These are phyloP conservation scores for Xylariaceae sp. DNA, from an alignment of 2,329 filamentous ascomycete genomes.

Conservation along the genomic window DNA sequence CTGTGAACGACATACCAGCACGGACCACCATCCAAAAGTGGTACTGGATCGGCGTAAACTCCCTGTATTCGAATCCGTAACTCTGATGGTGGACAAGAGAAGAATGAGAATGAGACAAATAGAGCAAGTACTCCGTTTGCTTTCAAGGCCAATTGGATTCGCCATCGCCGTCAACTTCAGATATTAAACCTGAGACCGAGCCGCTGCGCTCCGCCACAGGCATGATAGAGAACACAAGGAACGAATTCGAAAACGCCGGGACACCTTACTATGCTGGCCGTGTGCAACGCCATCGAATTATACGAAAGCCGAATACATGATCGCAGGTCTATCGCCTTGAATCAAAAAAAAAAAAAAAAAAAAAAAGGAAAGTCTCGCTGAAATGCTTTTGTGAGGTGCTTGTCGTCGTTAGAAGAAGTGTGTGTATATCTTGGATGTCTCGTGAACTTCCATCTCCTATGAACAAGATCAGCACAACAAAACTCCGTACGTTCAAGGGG, in stretches of 20 bases:
- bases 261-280: constrained; percentile 65
- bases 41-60: constrained; percentile 8
- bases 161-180: constrained; percentile 21
- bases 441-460: constrained; percentile 99
- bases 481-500: background rate
- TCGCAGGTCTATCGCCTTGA: constrained; percentile 42
- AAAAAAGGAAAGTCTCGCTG: constrained; percentile 34
- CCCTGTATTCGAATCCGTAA: background rate
- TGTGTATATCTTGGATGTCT: constrained; percentile 98
- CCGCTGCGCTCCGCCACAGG: constrained; percentile 24
- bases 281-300: constrained; percentile 56
- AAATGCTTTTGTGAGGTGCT: constrained; percentile 39
- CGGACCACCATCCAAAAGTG: background rate
- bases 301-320: constrained; percentile 60
- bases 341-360: constrained; percentile 38
- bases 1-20: background rate
- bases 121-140: constrained; percentile 1
- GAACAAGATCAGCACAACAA: constrained; percentile 45
- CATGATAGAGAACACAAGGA: constrained; percentile 37
- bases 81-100: background rate
- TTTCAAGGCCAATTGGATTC: constrained; percentile 6
- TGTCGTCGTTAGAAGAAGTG: constrained; percentile 89
- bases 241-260: constrained; percentile 54
- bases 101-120: background rate
- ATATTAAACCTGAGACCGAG: constrained; percentile 36